These are phyloP conservation scores for Sarcodon aspratus DNA, from an alignment of 768 basidiomycete species.

Conservation along the genomic window DNA sequence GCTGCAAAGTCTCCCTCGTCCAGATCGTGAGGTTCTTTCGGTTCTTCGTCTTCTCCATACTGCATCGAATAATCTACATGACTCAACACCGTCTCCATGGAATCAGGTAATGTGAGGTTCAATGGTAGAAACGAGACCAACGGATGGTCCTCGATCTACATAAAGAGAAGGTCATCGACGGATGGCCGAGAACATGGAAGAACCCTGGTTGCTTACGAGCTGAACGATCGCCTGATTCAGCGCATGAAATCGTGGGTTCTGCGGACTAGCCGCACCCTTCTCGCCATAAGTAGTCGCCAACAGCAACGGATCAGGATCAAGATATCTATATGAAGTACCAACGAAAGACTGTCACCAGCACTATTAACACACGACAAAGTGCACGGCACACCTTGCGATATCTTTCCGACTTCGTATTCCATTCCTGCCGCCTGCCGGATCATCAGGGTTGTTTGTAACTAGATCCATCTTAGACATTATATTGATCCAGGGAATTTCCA, in stretches of 20 bases:
- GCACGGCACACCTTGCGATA: slow-evolving; percentile 56
- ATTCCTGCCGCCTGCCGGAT: slow-evolving; percentile 53
- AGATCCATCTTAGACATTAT: slow-evolving; percentile 99
- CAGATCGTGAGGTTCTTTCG: slow-evolving; percentile 90
- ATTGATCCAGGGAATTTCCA: slow-evolving; percentile 96
- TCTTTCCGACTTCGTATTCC: slow-evolving; percentile 66
- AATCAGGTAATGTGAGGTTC: slow-evolving; percentile 83
- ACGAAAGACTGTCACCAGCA: not conserved
- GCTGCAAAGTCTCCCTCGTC: slow-evolving; percentile 88
- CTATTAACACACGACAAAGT: not conserved
- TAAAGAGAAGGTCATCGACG: slow-evolving; percentile 1
- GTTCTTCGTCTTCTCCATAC: slow-evolving; percentile 97
- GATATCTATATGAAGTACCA: slow-evolving; percentile 38
- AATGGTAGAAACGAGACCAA: slow-evolving; percentile 94
- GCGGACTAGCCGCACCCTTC: slow-evolving; percentile 29
- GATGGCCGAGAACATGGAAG: not conserved
- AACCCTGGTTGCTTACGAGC: slow-evolving; percentile 42
- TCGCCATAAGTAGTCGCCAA: slow-evolving; percentile 55
- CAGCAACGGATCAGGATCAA: slow-evolving; percentile 90
- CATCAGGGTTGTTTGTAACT: slow-evolving; percentile 56
- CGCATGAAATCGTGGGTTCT: slow-evolving; percentile 81
- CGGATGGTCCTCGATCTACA: slow-evolving; percentile 95
- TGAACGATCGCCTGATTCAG: slow-evolving; percentile 94
- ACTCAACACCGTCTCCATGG: slow-evolving; percentile 81
- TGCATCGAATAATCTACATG: slow-evolving; percentile 99